phyloP scores from a whole-genome alignment of 148 eudicot genomes.

The Rhododendron ovatum region DNA sequence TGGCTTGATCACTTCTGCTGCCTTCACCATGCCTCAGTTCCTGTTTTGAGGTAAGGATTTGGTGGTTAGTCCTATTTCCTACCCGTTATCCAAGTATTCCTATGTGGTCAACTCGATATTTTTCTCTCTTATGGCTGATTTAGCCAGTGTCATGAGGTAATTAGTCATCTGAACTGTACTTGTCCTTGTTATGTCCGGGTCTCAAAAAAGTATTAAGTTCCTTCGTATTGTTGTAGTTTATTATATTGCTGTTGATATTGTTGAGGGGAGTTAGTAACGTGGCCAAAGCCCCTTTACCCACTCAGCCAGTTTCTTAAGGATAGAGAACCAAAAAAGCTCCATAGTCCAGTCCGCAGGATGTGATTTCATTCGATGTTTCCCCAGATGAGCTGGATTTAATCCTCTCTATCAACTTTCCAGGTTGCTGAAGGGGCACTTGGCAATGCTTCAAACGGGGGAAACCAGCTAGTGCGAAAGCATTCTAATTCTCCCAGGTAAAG shows the following conservation, averaged over 20 bases:
- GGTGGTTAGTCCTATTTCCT: slow-evolving; percentile 21
- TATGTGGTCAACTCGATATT: slow-evolving; percentile 7
- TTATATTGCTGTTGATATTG: background rate
- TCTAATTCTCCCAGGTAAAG: slow-evolving; percentile 51
- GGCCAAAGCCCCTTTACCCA: background rate
- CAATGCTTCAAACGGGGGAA: slow-evolving; percentile 27
- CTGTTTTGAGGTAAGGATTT: slow-evolving; percentile 29
- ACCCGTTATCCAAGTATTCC: slow-evolving; percentile 33
- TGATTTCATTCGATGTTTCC: background rate
- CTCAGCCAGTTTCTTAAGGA: background rate
- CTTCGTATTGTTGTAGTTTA: background rate
- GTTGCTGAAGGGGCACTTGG: slow-evolving; percentile 35
- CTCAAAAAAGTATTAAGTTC: background rate
- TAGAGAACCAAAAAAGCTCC: background rate
- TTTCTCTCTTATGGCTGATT: background rate
- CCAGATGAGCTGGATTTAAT: background rate
- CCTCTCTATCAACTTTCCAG: slow-evolving; percentile 28
- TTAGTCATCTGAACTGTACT: background rate
- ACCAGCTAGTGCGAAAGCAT: slow-evolving; percentile 40
- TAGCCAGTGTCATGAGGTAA: background rate
- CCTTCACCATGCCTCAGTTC: slow-evolving; percentile 19
- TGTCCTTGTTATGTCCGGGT: background rate
- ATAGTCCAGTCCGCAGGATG: background rate
- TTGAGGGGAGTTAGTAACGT: background rate
- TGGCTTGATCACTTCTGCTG: slow-evolving; percentile 23